Base-by-base conservation (phyloP, 2,329 filamentous ascomycete species). In the Colletotrichum tofieldiae region DNA sequence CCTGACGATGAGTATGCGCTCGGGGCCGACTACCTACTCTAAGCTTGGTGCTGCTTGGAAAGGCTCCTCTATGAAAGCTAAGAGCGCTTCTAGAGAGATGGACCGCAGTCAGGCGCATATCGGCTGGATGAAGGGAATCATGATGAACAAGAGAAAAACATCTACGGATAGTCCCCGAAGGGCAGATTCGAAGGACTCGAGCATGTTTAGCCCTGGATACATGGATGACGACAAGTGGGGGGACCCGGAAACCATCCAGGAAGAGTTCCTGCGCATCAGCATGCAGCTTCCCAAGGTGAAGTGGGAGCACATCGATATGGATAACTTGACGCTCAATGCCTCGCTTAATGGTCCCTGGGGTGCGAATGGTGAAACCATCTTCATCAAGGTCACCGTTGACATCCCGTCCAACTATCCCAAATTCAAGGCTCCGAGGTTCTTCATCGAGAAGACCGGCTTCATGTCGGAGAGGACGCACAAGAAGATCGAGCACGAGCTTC, bases 101-200 rank as follows among this genome's bases (percentile, higher is more conserved):
- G 86, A 89, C 69, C 83, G 84, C 47, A 87, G 83, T 67, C 84
- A 87, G 58, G 86, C 88, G 29, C 90, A 92, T 74, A 90, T 93
- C 66, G 89, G 88, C 18, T 93, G 91, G 91, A 92, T 93, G 88
- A 91, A 90, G 77, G 90, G 91, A 6, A 90, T 93, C 71, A 91
- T 87, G 41, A 90, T 92, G 84, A 90, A 86, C 60, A 90, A 88
- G 79, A 83, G 86, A 66, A 89, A 87, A 75, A 78, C 83, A 1
- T 83, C 83, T 1, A 77, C 81, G 16, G 84, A 84, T n/a, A 77
- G 79, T 9, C 81, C 89, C 76, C 78, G 85, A 79, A 83, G 88
- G 79, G 79, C 87, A 77, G 80, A 86, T 77, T 84, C 89, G 74
- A 82, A 89, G 82, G 84, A 88, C 79, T 83, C 89, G 74, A 81